A percentile compares a stretch with the other conserved stretches of the same genome.
phyloP scores from a whole-genome alignment of 108 stramenopile species.

The Pseudonitzschia multiseries region DNA sequence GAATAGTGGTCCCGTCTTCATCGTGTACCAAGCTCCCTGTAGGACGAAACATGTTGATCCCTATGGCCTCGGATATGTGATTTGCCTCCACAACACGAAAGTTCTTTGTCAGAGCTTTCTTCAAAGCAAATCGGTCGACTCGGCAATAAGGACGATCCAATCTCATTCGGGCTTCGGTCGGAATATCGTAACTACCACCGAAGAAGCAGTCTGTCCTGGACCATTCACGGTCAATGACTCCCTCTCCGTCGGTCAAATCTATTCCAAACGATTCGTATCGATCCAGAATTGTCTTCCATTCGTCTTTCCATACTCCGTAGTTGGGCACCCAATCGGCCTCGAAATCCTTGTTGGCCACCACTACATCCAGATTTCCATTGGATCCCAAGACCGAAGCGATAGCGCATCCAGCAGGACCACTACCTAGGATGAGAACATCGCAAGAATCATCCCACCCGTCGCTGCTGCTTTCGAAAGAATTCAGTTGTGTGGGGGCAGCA shows the following conservation, averaged over 20 bases:
- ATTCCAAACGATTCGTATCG: slow-evolving; percentile 48
- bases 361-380: slow-evolving; percentile 51
- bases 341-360: slow-evolving; percentile 78
- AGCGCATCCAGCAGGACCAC: slow-evolving; percentile 75
- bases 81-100: slow-evolving; percentile 64
- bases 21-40: slow-evolving; percentile 68
- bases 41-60: slow-evolving; percentile 78
- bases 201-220: slow-evolving; percentile 89
- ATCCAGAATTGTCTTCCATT: slow-evolving; percentile 82
- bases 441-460: slow-evolving; percentile 52
- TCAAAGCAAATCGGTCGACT: slow-evolving; percentile 73
- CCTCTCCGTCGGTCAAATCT: slow-evolving; percentile 32
- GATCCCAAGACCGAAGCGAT: slow-evolving; percentile 72
- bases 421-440: slow-evolving; percentile 80
- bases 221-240: slow-evolving; percentile 79
- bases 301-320: slow-evolving; percentile 95
- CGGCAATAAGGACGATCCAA: slow-evolving; percentile 84
- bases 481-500: not conserved
- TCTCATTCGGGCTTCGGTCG: slow-evolving; percentile 64
- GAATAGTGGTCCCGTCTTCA: slow-evolving; percentile 57
- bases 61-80: slow-evolving; percentile 65
- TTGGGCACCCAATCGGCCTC: slow-evolving; percentile 84
- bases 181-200: slow-evolving; percentile 87
- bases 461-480: not conserved
- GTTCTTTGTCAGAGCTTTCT: slow-evolving; percentile 52